These are phyloP conservation scores for Citrullus mucosospermus DNA, from an alignment of 306 rosid species.

Conservation along the genomic window DNA sequence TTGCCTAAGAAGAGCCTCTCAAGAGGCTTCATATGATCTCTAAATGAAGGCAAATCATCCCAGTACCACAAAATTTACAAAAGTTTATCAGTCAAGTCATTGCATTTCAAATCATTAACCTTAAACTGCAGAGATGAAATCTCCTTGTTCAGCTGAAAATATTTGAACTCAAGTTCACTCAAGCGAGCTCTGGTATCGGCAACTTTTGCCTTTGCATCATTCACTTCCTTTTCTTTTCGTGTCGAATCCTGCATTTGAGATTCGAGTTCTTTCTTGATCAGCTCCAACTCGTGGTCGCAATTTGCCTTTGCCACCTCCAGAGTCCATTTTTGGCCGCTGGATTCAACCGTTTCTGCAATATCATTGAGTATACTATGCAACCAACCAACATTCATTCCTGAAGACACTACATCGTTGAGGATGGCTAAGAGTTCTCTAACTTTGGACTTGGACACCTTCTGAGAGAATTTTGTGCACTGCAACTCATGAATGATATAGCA, in stretches of 20 bases:
- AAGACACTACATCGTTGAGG: constrained; percentile 65
- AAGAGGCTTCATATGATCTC: neutral
- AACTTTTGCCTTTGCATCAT: constrained; percentile 26
- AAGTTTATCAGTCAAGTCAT: constrained; percentile 35
- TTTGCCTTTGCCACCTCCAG: constrained; percentile 33
- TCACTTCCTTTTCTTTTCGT: constrained; percentile 45
- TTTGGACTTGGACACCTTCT: constrained; percentile 35
- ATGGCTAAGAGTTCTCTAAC: constrained; percentile 50
- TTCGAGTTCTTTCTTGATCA: constrained; percentile 36
- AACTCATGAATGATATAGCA: constrained; percentile 68
- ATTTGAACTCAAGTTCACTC: constrained; percentile 46
- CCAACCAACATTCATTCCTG: constrained; percentile 56
- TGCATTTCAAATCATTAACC: constrained; percentile 33
- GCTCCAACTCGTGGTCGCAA: constrained; percentile 31
- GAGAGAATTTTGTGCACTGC: constrained; percentile 22
- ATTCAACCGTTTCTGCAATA: constrained; percentile 31
- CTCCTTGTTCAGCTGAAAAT: constrained; percentile 27
- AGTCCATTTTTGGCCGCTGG: constrained; percentile 26
- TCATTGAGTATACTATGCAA: constrained; percentile 37
- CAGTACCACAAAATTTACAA: constrained; percentile 13
- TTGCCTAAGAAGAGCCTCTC: neutral
- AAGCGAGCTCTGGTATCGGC: constrained; percentile 37
- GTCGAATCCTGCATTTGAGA: constrained; percentile 34
- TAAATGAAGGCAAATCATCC: neutral
- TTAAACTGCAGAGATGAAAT: constrained; percentile 38